Percentiles rank a stretch among this genome's conserved stretches.
These are phyloP conservation scores for Aspergillus neoniger DNA, from an alignment of 2,329 filamentous ascomycete species.

Conservation along the genomic window DNA sequence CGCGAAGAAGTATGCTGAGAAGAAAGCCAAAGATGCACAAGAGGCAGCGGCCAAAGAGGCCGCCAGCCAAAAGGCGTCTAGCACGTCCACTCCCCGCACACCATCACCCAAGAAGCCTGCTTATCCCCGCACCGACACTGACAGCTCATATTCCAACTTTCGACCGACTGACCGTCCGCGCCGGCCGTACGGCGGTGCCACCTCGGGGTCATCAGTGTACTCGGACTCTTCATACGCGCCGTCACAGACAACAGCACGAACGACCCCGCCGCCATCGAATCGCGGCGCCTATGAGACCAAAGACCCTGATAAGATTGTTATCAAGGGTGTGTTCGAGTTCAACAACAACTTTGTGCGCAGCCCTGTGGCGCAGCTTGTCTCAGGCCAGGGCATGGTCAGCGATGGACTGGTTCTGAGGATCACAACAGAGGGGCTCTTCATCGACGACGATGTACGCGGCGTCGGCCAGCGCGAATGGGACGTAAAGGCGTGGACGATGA, in stretches of 20 bases:
- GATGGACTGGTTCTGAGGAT: slow-evolving; percentile 91
- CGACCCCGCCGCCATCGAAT: slow-evolving; percentile 77
- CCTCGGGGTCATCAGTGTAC: slow-evolving; percentile 58
- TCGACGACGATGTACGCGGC: slow-evolving; percentile 89
- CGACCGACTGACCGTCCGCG: slow-evolving; percentile 74
- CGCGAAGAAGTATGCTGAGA: slow-evolving; percentile 41
- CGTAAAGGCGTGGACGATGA: slow-evolving; percentile 96
- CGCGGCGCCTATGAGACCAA: slow-evolving; percentile 80
- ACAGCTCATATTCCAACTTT: slow-evolving; percentile 71
- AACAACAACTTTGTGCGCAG: slow-evolving; percentile 84
- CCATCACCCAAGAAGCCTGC: slow-evolving; percentile 45
- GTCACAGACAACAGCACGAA: slow-evolving; percentile 79
- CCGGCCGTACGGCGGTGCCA: slow-evolving; percentile 53
- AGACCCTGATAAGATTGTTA: slow-evolving; percentile 93
- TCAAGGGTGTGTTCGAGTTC: slow-evolving; percentile 89
- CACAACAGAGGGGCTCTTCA: slow-evolving; percentile 91
- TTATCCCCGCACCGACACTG: slow-evolving; percentile 39
- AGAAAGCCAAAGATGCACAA: slow-evolving; percentile 38
- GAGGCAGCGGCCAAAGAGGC: slow-evolving; percentile 30
- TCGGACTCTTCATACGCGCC: slow-evolving; percentile 87
- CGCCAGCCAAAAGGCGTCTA: slow-evolving; percentile 31
- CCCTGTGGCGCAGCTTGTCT: slow-evolving; percentile 87
- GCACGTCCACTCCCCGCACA: slow-evolving; percentile 33
- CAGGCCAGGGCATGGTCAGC: slow-evolving; percentile 80
- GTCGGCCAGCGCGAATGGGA: slow-evolving; percentile 98